phyloP scores from a whole-genome alignment of 306 rosid genomes.

The Rosa multiflora region DNA sequence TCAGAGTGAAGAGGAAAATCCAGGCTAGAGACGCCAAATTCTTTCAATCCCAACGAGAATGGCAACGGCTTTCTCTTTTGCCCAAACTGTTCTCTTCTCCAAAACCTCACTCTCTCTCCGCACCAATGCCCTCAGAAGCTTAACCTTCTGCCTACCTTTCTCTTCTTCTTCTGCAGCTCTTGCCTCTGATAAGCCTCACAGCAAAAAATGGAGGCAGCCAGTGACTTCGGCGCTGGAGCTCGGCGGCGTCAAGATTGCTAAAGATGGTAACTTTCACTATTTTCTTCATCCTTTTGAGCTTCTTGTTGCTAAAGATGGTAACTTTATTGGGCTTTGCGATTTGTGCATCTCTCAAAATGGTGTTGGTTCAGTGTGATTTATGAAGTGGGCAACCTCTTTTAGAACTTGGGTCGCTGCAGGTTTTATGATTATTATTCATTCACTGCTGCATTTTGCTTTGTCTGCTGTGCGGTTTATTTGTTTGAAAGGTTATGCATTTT shows the following conservation, averaged over 20 bases:
- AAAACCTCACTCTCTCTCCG: slow-evolving; percentile 39
- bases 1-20: not conserved
- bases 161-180: slow-evolving; percentile 39
- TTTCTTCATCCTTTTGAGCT: not conserved
- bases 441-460: not conserved
- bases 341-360: not conserved
- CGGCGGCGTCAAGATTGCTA: slow-evolving; percentile 74
- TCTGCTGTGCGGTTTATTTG: not conserved
- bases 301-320: not conserved
- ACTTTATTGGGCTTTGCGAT: not conserved
- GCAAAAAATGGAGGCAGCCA: slow-evolving; percentile 71
- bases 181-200: slow-evolving; percentile 32
- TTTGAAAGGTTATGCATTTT: not conserved
- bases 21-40: not conserved
- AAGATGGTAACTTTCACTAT: slow-evolving; percentile 50
- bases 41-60: not conserved
- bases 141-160: slow-evolving; percentile 44
- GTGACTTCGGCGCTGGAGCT: slow-evolving; percentile 55
- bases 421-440: not conserved
- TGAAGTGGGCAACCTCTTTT: not conserved
- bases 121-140: slow-evolving; percentile 38
- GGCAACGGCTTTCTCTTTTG: slow-evolving; percentile 44
- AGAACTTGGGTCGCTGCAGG: not conserved
- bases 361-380: not conserved
- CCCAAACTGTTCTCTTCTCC: slow-evolving; percentile 43